These are phyloP conservation scores for Athelia sp. DNA, from an alignment of 1,284 basidiomycete species.

Conservation along the genomic window DNA sequence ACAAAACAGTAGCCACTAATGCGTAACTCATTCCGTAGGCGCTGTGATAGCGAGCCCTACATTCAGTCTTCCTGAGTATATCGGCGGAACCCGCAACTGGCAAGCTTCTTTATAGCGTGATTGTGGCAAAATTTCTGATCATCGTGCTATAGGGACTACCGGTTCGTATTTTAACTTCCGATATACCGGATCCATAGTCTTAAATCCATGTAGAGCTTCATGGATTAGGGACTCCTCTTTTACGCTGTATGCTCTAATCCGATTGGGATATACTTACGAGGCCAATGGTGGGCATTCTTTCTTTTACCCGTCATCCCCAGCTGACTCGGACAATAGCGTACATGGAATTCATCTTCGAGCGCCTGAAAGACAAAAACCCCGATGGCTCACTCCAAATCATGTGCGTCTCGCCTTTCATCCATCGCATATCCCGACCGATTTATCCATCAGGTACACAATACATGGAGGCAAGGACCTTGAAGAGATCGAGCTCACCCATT, in stretches of 20 bases:
- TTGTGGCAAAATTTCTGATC: not conserved
- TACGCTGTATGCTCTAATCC: slow-evolving; percentile 86
- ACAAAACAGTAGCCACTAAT: too few species aligned
- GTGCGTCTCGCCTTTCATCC: slow-evolving; percentile 30
- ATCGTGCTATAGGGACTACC: slow-evolving; percentile 60
- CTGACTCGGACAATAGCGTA: slow-evolving; percentile 54
- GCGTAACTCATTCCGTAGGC: slow-evolving; percentile 32
- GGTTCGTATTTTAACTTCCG: slow-evolving; percentile 28
- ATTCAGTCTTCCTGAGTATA: slow-evolving; percentile 87
- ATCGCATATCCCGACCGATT: not conserved
- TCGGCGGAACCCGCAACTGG: slow-evolving; percentile 87
- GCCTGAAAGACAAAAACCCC: slow-evolving; percentile 75
- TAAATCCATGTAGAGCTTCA: slow-evolving; percentile 44
- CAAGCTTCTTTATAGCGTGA: slow-evolving; percentile 19
- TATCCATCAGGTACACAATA: slow-evolving; percentile 58
- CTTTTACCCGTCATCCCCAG: too few species aligned
- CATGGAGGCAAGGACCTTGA: slow-evolving; percentile 82
- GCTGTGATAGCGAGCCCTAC: slow-evolving; percentile 92
- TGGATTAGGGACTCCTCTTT: slow-evolving; percentile 92
- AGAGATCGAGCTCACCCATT: slow-evolving; percentile 77
- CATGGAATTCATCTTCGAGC: slow-evolving; percentile 85
- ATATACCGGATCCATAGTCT: not conserved
- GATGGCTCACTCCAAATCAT: slow-evolving; percentile 91
- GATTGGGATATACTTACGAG: slow-evolving; percentile 88
- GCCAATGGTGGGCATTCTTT: slow-evolving; percentile 55